These are phyloP conservation scores for Coemansia sp. DNA, from an alignment of 192 early-diverging fungal species.

Conservation along the genomic window DNA sequence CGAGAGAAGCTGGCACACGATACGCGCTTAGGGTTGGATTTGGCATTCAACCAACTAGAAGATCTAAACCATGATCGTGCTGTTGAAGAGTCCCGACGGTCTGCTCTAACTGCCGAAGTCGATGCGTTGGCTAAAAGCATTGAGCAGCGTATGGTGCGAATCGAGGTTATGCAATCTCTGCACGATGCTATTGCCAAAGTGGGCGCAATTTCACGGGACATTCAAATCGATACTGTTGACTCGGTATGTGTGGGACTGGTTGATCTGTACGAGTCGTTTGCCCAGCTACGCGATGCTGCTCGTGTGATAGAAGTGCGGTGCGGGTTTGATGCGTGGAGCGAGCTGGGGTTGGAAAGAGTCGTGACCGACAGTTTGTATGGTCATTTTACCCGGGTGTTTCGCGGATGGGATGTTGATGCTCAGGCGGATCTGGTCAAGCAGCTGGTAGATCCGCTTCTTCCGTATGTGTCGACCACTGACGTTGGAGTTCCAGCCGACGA, in stretches of 20 bases:
- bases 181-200: conserved; percentile 17
- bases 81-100: conserved; percentile 2
- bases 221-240: neutral
- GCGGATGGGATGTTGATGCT: conserved; percentile 19
- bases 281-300: conserved; percentile 10
- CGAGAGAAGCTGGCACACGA: conserved; percentile 30
- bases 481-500: neutral
- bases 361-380: conserved; percentile 16
- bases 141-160: conserved; percentile 11
- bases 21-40: conserved; percentile 43
- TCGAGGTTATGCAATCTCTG: conserved; percentile 20
- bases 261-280: conserved; percentile 18
- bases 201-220: neutral
- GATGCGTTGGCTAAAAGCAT: conserved; percentile 10
- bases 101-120: conserved; percentile 8
- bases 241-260: conserved; percentile 1
- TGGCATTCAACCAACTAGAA: conserved; percentile 29
- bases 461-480: conserved; percentile 9
- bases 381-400: conserved; percentile 19
- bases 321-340: conserved; percentile 38
- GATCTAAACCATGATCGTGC: conserved; percentile 19
- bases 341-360: conserved; percentile 36
- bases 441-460: conserved; percentile 17
- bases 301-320: conserved; percentile 8
- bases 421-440: conserved; percentile 11